Percentiles rank a stretch among this genome's conserved stretches.
These are phyloP conservation scores for Komagataella kurtzmanii DNA, from an alignment of 805 yeast genomes.

Conservation along the genomic window DNA sequence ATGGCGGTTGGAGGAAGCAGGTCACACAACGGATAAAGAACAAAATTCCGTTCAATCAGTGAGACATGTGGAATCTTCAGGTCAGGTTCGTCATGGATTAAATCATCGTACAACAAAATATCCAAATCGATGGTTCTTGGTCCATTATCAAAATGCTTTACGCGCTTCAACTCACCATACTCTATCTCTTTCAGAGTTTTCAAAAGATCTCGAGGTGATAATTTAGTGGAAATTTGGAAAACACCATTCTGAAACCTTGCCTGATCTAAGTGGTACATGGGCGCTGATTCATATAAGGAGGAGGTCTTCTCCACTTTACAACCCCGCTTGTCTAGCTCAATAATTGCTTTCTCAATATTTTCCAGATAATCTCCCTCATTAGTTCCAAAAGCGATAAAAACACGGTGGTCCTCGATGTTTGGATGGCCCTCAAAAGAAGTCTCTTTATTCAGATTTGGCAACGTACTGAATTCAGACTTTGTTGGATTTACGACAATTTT, in stretches of 20 bases:
- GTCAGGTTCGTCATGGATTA: constrained; percentile 38
- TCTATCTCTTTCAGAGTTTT: constrained; percentile 61
- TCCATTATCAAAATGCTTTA: constrained; percentile 76
- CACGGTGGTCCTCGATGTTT: constrained; percentile 17
- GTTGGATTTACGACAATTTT: constrained; percentile 5
- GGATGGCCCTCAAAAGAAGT: not conserved
- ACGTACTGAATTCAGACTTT: constrained; percentile 1
- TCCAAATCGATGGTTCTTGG: constrained; percentile 90
- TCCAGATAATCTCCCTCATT: constrained; percentile 62
- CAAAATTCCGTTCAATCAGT: constrained; percentile 86
- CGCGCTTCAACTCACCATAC: constrained; percentile 53
- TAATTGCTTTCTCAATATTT: constrained; percentile 47
- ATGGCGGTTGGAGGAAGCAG: constrained; percentile 47
- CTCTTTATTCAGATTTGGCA: constrained; percentile 17
- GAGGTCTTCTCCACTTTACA: constrained; percentile 51
- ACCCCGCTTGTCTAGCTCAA: constrained; percentile 24
- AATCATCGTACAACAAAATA: constrained; percentile 57
- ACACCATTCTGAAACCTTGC: constrained; percentile 78
- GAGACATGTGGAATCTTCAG: constrained; percentile 76
- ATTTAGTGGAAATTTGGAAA: constrained; percentile 43
- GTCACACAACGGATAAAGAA: constrained; percentile 79
- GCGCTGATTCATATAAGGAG: constrained; percentile 74
- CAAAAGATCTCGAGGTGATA: constrained; percentile 55
- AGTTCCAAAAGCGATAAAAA: constrained; percentile 80
- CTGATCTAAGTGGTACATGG: constrained; percentile 84